Evolutionary conservation across 2,329 filamentous ascomycete species (phyloP).

Genomic region (Ilyonectria mors-panacis): DNA sequence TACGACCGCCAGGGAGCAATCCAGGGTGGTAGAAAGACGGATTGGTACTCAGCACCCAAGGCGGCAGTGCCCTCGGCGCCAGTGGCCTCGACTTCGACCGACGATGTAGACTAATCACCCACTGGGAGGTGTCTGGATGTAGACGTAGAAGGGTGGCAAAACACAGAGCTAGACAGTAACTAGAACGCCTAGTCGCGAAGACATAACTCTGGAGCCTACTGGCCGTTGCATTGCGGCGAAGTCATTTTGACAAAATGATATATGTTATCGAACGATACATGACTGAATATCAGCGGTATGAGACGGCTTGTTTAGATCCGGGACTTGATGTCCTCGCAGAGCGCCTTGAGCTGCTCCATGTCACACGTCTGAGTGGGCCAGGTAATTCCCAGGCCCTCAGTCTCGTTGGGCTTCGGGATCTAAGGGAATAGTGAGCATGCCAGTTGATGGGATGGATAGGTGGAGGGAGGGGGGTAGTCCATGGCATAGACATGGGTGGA

Average conservation of each 20-base stretch:
- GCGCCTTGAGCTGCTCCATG: constrained; percentile 85
- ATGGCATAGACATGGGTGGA: not conserved
- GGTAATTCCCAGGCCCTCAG: constrained; percentile 82
- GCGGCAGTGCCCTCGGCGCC: constrained; percentile 26
- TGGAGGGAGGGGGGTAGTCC: not conserved
- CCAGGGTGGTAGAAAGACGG: constrained; percentile 74
- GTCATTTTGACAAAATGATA: constrained; percentile 8
- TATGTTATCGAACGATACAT: constrained; percentile 18
- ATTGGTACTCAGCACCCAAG: constrained; percentile 73
- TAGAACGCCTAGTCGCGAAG: constrained; percentile 33
- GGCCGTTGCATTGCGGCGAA: constrained; percentile 5
- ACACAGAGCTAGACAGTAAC: constrained; percentile 33
- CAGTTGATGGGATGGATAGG: not conserved
- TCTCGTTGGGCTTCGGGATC: constrained; percentile 93
- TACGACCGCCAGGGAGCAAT: constrained; percentile 89
- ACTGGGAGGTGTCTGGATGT: constrained; percentile 16
- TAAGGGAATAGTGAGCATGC: constrained; percentile 51
- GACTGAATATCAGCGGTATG: constrained; percentile 4
- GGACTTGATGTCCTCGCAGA: constrained; percentile 87
- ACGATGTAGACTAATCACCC: constrained; percentile 62
- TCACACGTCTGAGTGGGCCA: constrained; percentile 86
- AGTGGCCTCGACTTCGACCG: constrained; percentile 55
- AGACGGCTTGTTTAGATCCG: constrained; percentile 76
- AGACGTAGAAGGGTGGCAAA: constrained; percentile 21
- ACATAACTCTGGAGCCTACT: constrained; percentile 21